Conservation (phyloP, 208 protist genomes). For the Crithidia acanthocephali region DNA sequence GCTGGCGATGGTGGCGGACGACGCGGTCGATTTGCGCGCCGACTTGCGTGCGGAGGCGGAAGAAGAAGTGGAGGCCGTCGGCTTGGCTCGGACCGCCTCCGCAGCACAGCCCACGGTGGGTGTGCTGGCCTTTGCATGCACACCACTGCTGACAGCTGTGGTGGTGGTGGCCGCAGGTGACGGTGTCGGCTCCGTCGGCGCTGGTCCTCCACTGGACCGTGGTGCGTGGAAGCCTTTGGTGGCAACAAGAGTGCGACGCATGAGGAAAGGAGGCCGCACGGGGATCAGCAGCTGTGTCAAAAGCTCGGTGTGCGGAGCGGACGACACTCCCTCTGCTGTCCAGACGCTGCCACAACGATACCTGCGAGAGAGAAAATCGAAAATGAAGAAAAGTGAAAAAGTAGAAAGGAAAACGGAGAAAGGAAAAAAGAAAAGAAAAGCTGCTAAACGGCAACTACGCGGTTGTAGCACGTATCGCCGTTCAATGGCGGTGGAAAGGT, state of each 20-base stretch:
- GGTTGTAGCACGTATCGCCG: too few relatives aligned
- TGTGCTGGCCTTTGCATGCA: background rate
- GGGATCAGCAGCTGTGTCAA: too few relatives aligned
- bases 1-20: background rate
- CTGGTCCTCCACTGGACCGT: constrained; percentile 25
- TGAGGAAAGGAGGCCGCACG: constrained; percentile 4
- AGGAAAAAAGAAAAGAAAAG: background rate
- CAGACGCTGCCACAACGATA: background rate
- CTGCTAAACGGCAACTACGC: background rate
- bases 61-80: background rate
- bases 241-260: constrained; percentile 51
- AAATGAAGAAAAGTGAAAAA: constrained; percentile 10
- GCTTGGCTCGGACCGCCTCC: background rate
- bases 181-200: background rate
- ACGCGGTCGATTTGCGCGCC: background rate
- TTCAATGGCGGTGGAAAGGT: too few relatives aligned
- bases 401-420: background rate
- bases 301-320: too few relatives aligned
- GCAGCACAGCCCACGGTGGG: background rate
- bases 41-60: background rate
- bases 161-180: too few relatives aligned
- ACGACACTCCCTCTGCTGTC: too few relatives aligned
- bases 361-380: background rate
- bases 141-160: too few relatives aligned
- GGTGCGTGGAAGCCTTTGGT: constrained; percentile 57